Evolutionary conservation across 768 basidiomycete species (phyloP), one percentile per base, ranked within the genome.

Genomic region (Trametes cinnabarina): DNA sequence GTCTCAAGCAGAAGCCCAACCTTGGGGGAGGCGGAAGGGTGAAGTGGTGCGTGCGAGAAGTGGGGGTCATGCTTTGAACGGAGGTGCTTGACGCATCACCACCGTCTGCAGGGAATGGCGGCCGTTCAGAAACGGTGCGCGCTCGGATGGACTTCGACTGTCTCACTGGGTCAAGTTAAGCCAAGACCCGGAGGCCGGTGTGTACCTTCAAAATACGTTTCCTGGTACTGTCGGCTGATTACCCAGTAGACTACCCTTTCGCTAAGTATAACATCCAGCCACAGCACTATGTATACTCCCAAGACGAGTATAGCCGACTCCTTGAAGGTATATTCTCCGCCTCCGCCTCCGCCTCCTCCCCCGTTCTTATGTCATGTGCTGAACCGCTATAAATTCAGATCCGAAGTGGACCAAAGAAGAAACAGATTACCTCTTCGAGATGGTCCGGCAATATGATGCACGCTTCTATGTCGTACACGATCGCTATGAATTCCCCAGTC

Each of bases 381-480:
- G n/a, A n/a, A n/a, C n/a, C n/a, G n/a, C n/a, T n/a, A n/a, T n/a
- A n/a, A n/a, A n/a, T n/a, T n/a, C 53, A 87, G 96, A 95, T 65
- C 76, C 75, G 10, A 87, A 88, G 58, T 98, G 97, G 97, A 82
- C 90, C 6, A 89, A 88, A 65, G 92, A 94, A 63, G 94, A 98
- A 72, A 98, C 97, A 0, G 90, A 93, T 68, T 93, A 98, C 68
- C 81, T 99, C 1, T 96, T 98, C 72, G 75, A 74, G 3, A 71
- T 96, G 9, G 86, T 89, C 9, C 79, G 81, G 48, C 86, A 90
- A 50, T 98, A 90, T 63, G 95, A 98, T 70, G 77, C 84, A 11
- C 82, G 96, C 42, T 98, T 95, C 83, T 88, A 91, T 68, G 81
- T 98, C 62, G 84, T 95, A 12, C 78, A 90, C 51, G 97, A 98